phyloP scores from a whole-genome alignment of 2,329 filamentous ascomycete species.

The Aureobasidium sp. region DNA sequence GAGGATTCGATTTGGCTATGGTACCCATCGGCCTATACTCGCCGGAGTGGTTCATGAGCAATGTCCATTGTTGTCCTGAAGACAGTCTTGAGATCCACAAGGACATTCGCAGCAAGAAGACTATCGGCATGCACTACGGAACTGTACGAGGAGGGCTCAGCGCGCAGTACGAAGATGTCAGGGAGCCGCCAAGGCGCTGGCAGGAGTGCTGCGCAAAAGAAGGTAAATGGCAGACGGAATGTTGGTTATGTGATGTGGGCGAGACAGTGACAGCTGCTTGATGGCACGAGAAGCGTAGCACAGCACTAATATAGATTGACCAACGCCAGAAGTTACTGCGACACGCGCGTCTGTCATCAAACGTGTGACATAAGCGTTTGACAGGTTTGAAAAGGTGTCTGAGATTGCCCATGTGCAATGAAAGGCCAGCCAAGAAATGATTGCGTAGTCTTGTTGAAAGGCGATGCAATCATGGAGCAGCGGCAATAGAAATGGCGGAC shows the following conservation, averaged over 20 bases:
- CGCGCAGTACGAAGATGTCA: conserved; percentile 43
- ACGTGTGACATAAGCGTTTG: not conserved
- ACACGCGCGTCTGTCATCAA: not conserved
- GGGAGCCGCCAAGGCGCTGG: conserved; percentile 42
- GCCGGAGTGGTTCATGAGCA: conserved; percentile 39
- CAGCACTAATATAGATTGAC: not conserved
- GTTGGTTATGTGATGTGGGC: conserved; percentile 39
- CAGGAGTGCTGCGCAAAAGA: conserved; percentile 38
- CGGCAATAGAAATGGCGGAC: not conserved
- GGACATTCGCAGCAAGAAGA: conserved; percentile 41
- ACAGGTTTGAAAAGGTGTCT: not conserved
- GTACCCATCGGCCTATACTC: conserved; percentile 45
- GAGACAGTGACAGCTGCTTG: conserved; percentile 34
- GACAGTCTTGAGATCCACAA: conserved; percentile 43
- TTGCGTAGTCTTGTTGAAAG: conserved; percentile 8
- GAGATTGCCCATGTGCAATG: not conserved
- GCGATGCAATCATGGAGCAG: not conserved
- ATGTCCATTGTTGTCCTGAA: conserved; percentile 42
- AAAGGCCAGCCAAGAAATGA: not conserved
- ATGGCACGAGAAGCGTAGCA: not conserved
- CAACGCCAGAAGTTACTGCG: not conserved
- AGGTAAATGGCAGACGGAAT: conserved; percentile 28
- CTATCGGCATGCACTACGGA: conserved; percentile 48
- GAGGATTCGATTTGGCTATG: conserved; percentile 44
- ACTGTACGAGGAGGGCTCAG: conserved; percentile 41